These are phyloP conservation scores for Phaeosphaeriaceae sp. DNA, from an alignment of 2,329 filamentous ascomycete species.

Conservation along the genomic window DNA sequence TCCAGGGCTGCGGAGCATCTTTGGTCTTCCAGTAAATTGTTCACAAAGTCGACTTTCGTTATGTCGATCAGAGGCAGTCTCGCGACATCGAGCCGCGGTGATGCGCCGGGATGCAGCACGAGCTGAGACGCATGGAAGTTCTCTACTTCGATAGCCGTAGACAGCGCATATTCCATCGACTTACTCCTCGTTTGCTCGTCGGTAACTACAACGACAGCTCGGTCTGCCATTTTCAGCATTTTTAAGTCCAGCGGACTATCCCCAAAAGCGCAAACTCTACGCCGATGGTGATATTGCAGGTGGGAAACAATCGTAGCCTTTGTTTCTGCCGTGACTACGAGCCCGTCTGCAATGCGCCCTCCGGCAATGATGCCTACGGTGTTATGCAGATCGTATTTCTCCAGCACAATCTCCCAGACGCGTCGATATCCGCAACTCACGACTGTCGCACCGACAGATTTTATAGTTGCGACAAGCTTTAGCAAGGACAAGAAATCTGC, in stretches of 20 bases:
- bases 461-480: conserved; percentile 28
- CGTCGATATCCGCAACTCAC: conserved; percentile 63
- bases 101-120: no score
- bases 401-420: conserved; percentile 65
- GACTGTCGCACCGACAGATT: conserved; percentile 58
- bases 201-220: conserved; percentile 65
- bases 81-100: no score
- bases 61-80: no score
- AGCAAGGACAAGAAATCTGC: conserved; percentile 60
- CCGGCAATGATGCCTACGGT: conserved; percentile 64
- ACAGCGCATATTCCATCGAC: conserved; percentile 59
- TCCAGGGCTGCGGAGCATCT: no score
- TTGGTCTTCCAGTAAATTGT: no score
- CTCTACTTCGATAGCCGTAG: no score
- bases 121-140: no score
- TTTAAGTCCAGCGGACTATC: conserved; percentile 66
- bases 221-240: conserved; percentile 64
- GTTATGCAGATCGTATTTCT: conserved; percentile 50
- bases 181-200: conserved; percentile 56
- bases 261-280: conserved; percentile 67
- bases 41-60: no score
- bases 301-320: conserved; percentile 60
- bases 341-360: conserved; percentile 55
- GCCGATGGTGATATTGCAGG: conserved; percentile 47
- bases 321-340: conserved; percentile 60